A percentile compares a stretch with the other conserved stretches of the same genome.
phyloP scores from a whole-genome alignment of 176 grass and related monocot species.

The Microstegium vimineum region DNA sequence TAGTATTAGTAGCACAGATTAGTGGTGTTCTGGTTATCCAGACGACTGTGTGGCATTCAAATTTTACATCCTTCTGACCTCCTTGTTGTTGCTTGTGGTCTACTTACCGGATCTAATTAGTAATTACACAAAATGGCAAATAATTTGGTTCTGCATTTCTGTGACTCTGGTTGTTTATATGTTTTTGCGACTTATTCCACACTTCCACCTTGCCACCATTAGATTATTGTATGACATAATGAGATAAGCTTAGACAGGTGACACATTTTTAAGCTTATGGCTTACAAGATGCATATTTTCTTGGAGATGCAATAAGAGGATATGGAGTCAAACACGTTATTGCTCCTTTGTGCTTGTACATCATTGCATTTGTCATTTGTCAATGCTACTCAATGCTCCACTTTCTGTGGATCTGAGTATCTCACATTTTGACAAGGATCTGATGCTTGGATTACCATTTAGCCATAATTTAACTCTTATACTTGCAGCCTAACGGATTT shows the following conservation, averaged over 20 bases:
- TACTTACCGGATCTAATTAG: not conserved
- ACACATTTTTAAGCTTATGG: slow-evolving; percentile 3
- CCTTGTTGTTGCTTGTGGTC: not conserved
- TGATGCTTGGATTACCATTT: not conserved
- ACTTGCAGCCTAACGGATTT: not conserved
- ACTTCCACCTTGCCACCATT: not conserved
- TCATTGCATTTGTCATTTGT: not conserved
- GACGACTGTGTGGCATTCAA: not conserved
- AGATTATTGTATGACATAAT: not conserved
- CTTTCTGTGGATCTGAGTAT: not conserved
- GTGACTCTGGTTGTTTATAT: not conserved
- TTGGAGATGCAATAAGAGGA: slow-evolving; percentile 10
- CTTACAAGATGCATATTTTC: not conserved
- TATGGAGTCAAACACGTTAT: not conserved
- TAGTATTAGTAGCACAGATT: not conserved
- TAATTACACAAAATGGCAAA: not conserved
- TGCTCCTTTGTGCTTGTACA: not conserved
- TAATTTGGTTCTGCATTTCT: not conserved
- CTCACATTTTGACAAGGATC: not conserved
- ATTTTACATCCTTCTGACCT: not conserved
- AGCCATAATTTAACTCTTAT: not conserved
- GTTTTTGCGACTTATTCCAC: not conserved
- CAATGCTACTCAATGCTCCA: not conserved
- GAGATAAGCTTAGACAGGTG: not conserved
- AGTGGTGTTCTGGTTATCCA: not conserved